phyloP scores from a whole-genome alignment of 1,284 basidiomycete genomes.

The Mycena citricolor region DNA sequence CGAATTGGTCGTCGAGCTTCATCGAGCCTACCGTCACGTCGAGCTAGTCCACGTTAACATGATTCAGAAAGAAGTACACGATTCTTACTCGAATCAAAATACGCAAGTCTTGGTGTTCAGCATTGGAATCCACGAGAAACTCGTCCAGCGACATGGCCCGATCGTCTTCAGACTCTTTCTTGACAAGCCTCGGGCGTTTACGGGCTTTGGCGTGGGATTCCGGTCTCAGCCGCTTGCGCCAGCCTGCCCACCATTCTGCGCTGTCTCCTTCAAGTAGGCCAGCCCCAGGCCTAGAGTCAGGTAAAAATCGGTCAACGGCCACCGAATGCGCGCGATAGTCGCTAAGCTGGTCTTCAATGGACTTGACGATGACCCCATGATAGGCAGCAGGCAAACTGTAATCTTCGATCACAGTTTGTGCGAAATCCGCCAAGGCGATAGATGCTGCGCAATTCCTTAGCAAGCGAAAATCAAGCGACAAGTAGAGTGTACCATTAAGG shows the following conservation, averaged over 20 bases:
- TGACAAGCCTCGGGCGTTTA: constrained; percentile 38
- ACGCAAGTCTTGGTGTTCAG: constrained; percentile 79
- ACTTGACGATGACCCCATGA: constrained; percentile 73
- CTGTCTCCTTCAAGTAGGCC: constrained; percentile 55
- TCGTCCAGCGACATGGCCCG: constrained; percentile 49
- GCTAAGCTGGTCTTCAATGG: constrained; percentile 85
- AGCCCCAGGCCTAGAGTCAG: constrained; percentile 31
- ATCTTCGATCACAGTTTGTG: constrained; percentile 89
- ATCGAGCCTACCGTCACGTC: constrained; percentile 95
- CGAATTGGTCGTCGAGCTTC: constrained; percentile 96
- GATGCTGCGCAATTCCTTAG: constrained; percentile 57
- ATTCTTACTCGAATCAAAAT: constrained; percentile 82
- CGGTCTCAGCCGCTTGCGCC: constrained; percentile 56
- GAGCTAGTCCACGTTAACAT: constrained; percentile 50
- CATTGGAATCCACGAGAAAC: constrained; percentile 55
- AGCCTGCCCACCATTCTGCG: constrained; percentile 68
- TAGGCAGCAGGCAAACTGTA: constrained; percentile 78
- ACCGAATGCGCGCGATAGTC: constrained; percentile 73
- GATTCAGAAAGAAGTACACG: constrained; percentile 16
- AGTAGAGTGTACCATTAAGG: constrained; percentile 65
- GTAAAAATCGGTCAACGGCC: not conserved
- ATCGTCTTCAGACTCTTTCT: constrained; percentile 39
- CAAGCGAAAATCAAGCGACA: constrained; percentile 1
- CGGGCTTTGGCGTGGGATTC: constrained; percentile 32
- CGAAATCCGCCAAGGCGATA: constrained; percentile 88